These are phyloP conservation scores for Auriscalpium orientale DNA, from an alignment of 768 basidiomycete genomes.

Conservation along the genomic window DNA sequence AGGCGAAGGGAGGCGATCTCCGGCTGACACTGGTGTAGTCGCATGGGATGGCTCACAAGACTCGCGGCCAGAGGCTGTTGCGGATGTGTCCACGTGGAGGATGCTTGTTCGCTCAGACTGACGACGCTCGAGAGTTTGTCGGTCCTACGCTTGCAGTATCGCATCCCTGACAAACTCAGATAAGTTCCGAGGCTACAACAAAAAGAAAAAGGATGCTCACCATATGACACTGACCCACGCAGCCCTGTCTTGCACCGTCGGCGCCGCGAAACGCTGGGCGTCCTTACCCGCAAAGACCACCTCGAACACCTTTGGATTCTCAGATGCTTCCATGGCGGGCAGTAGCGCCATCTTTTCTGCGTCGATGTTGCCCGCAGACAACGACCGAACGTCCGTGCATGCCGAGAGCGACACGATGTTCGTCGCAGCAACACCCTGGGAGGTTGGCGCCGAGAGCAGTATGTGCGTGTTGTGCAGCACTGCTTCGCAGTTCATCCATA, in stretches of 20 bases:
- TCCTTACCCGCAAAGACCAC: slow-evolving; percentile 46
- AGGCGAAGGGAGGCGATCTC: neutral
- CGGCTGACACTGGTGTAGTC: neutral
- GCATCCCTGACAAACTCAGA: slow-evolving; percentile 40
- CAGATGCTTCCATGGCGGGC: slow-evolving; percentile 27
- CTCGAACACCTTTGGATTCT: slow-evolving; percentile 53
- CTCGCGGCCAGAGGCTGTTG: no score
- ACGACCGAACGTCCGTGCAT: slow-evolving; percentile 60
- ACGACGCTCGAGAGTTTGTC: slow-evolving; percentile 11
- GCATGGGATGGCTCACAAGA: neutral
- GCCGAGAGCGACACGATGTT: slow-evolving; percentile 41
- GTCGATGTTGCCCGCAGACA: slow-evolving; percentile 35
- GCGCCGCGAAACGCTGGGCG: slow-evolving; percentile 55
- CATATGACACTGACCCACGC: slow-evolving; percentile 72
- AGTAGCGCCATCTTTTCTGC: slow-evolving; percentile 37
- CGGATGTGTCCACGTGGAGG: neutral
- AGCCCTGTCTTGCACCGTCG: slow-evolving; percentile 54
- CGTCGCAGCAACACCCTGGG: slow-evolving; percentile 31
- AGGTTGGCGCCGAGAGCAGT: slow-evolving; percentile 38
- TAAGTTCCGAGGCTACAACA: neutral
- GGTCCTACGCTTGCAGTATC: slow-evolving; percentile 36
- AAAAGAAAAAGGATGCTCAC: slow-evolving; percentile 29
- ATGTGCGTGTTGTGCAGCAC: slow-evolving; percentile 33
- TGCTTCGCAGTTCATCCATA: slow-evolving; percentile 44
- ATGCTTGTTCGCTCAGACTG: neutral